A percentile compares a stretch with the other conserved stretches of the same genome.
These are phyloP conservation scores for Volutella citrinella DNA, from an alignment of 2,329 filamentous ascomycete species.

Conservation along the genomic window DNA sequence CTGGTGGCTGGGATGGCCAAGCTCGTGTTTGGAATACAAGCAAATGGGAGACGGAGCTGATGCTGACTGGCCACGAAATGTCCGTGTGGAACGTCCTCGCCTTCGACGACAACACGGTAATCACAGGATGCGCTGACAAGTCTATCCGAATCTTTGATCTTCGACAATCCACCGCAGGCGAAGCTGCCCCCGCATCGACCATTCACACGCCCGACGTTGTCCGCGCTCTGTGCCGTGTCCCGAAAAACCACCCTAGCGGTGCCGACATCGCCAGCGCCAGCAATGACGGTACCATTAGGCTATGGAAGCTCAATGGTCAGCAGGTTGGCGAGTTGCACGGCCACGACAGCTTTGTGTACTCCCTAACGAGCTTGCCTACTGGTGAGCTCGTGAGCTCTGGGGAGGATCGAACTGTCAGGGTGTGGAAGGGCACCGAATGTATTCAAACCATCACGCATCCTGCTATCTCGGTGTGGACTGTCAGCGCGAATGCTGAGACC, in stretches of 20 bases:
- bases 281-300: constrained; percentile 83
- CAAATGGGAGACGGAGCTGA: constrained; percentile 74
- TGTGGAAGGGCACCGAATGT: constrained; percentile 83
- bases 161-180: constrained; percentile 53
- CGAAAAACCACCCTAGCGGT: constrained; percentile 69
- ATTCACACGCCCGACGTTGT: constrained; percentile 76
- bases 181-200: constrained; percentile 50
- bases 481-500: constrained; percentile 76
- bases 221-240: constrained; percentile 82
- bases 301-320: constrained; percentile 81
- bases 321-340: constrained; percentile 76
- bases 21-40: constrained; percentile 83
- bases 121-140: constrained; percentile 92
- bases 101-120: constrained; percentile 73
- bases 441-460: constrained; percentile 96
- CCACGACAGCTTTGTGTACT: constrained; percentile 95
- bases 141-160: constrained; percentile 82
- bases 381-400: constrained; percentile 89
- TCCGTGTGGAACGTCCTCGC: constrained; percentile 91
- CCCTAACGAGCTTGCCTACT: constrained; percentile 70
- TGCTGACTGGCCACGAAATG: constrained; percentile 69
- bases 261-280: constrained; percentile 94
- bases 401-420: constrained; percentile 87
- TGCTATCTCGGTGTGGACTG: constrained; percentile 92
- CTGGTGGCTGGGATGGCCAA: constrained; percentile 90